Evolutionary conservation across 1,284 basidiomycete genomes (phyloP), one percentile per base, ranked within the genome.

Genomic region (Farysia itapuensis): DNA sequence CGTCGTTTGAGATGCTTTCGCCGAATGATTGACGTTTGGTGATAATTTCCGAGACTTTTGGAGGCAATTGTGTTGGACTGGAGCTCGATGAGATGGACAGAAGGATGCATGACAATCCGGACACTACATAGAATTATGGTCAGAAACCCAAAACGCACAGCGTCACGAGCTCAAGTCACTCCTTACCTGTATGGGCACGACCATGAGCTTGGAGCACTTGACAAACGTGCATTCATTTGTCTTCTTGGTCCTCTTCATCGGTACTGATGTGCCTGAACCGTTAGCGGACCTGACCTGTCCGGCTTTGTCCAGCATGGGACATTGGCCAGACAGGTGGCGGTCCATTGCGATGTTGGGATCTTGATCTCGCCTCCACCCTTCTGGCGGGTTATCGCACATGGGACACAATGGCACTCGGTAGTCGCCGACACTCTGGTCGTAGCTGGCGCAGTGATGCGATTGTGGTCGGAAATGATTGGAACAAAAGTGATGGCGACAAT

Each of bases 321-420:
- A 70, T 20, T 52, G 43, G 15, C 60, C 59, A 18, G 48, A 43
- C 3, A 72, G 50, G 23, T 72, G 69, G n/a, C 49, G 48, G 18
- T 67, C 57, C 67, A 72, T 70, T 21, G 64, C 67, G 35, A 70
- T 54, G 56, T 70, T 70, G 15, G 69, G 64, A 45, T 72, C 69
- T 40, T 72, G 51, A 24, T 59, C 65, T 8, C 69, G 44, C 46
- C 53, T 60, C 69, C 69, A 72, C 2, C 59, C 49, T 15, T 40
- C 38, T 2, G 67, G 67, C 18, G 69, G 67, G 29, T 61, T 49
- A 43, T 70, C 52, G 38, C 69, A 72, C 33, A 70, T 52, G 5
- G 69, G 69, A 41, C 69, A 72, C 13, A 70, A 46, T 1, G 69
- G 69, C 6, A 71, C 69, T 6, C 56, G 42, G 34, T 64, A 69